These are phyloP conservation scores for Zygosaccharomyces rouxii DNA, from an alignment of 805 yeast species.

Conservation along the genomic window DNA sequence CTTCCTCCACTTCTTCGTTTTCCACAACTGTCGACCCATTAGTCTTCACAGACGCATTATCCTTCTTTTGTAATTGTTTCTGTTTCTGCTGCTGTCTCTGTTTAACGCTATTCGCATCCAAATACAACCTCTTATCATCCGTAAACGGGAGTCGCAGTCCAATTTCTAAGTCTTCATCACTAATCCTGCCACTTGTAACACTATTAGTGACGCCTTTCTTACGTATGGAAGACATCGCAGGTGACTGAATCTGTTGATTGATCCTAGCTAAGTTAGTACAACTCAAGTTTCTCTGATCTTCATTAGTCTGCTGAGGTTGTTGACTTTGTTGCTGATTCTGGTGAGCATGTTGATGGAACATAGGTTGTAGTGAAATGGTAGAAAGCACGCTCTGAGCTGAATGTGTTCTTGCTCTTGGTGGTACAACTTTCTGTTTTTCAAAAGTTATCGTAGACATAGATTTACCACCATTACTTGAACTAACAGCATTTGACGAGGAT, in stretches of 20 bases:
- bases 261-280: slow-evolving; percentile 27
- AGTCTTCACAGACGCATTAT: neutral
- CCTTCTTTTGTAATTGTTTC: slow-evolving; percentile 3
- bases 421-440: slow-evolving; percentile 59
- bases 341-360: slow-evolving; percentile 47
- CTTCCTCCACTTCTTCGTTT: slow-evolving; percentile 26
- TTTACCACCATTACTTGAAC: slow-evolving; percentile 9
- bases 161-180: slow-evolving; percentile 18
- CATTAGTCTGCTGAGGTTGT: slow-evolving; percentile 8
- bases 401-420: slow-evolving; percentile 38
- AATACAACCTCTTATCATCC: slow-evolving; percentile 25
- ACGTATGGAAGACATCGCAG: slow-evolving; percentile 37
- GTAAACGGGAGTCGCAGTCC: slow-evolving; percentile 36
- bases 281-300: slow-evolving; percentile 7
- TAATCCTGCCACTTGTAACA: slow-evolving; percentile 24
- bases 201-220: slow-evolving; percentile 30
- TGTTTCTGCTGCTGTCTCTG: slow-evolving; percentile 6
- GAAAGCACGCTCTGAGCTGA: slow-evolving; percentile 41
- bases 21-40: slow-evolving; percentile 5
- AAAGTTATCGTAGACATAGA: slow-evolving; percentile 34
- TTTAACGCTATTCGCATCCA: slow-evolving; percentile 8
- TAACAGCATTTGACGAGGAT: slow-evolving; percentile 12
- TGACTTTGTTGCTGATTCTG: slow-evolving; percentile 12
- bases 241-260: slow-evolving; percentile 40
- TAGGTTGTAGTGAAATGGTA: slow-evolving; percentile 60